Conservation (phyloP, 139 green algal species). For the Chlorella sp. region DNA sequence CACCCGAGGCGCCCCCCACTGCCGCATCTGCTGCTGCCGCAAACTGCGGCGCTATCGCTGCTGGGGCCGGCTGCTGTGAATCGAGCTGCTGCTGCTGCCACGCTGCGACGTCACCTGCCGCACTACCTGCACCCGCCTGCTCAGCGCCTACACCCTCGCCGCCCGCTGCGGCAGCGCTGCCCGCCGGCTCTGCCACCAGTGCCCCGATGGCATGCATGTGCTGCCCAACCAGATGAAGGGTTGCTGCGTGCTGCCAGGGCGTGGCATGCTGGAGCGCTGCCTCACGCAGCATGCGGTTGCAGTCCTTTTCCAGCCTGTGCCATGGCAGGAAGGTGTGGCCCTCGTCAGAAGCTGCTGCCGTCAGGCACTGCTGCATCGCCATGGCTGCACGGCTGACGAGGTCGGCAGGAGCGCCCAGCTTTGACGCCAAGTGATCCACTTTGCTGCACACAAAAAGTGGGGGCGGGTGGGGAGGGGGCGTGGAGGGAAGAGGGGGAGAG, state of each 20-base stretch:
- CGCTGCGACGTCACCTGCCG: background rate
- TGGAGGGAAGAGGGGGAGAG: background rate
- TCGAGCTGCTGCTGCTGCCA: background rate
- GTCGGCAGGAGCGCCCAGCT: conserved; percentile 25
- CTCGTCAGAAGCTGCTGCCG: conserved; percentile 20
- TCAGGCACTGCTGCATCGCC: conserved; percentile 49
- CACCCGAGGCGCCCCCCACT: background rate
- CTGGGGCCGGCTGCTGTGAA: background rate
- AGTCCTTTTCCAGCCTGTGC: conserved; percentile 32
- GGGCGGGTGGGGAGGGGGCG: no score
- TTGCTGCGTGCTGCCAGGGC: conserved; percentile 24
- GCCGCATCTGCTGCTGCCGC: background rate
- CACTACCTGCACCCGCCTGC: background rate
- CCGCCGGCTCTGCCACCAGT: conserved; percentile 36
- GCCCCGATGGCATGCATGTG: conserved; percentile 28
- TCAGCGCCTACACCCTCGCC: background rate
- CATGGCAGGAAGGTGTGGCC: conserved; percentile 65
- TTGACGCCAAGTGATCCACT: conserved; percentile 49
- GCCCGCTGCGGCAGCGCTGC: background rate
- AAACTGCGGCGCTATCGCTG: background rate
- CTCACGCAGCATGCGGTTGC: conserved; percentile 26
- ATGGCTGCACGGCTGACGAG: conserved; percentile 43
- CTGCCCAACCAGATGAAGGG: conserved; percentile 36
- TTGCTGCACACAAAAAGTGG: background rate
- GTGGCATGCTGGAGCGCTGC: background rate